Conservation (phyloP, 441 rosid genomes). For the Jatropha multifida region DNA sequence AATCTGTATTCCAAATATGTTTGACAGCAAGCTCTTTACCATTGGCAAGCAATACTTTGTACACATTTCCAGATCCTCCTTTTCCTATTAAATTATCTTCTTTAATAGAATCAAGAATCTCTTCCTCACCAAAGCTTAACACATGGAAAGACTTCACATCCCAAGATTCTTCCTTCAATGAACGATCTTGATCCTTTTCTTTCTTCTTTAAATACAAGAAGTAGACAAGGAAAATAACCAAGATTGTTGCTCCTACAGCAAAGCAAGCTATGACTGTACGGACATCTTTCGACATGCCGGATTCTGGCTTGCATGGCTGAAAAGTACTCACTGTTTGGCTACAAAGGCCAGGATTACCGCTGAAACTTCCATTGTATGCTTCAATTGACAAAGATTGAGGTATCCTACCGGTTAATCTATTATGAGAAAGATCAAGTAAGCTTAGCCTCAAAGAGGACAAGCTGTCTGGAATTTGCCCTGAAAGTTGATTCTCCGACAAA, state of each 20-base stretch:
- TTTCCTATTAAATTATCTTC: slow-evolving; percentile 87
- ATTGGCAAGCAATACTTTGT: slow-evolving; percentile 57
- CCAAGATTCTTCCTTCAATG: slow-evolving; percentile 79
- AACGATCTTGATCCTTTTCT: slow-evolving; percentile 46
- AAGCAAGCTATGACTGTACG: slow-evolving; percentile 56
- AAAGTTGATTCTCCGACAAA: slow-evolving; percentile 68
- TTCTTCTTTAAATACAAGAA: slow-evolving; percentile 53
- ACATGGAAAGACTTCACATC: slow-evolving; percentile 75
- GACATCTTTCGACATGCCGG: slow-evolving; percentile 45
- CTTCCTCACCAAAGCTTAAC: slow-evolving; percentile 71
- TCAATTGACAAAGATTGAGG: slow-evolving; percentile 63
- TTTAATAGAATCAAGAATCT: slow-evolving; percentile 83
- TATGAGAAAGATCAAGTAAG: slow-evolving; percentile 80
- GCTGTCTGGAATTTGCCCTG: slow-evolving; percentile 64
- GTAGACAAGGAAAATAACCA: slow-evolving; percentile 50
- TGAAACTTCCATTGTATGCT: slow-evolving; percentile 82
- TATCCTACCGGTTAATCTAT: slow-evolving; percentile 59
- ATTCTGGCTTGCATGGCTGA: slow-evolving; percentile 45
- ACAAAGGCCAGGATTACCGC: slow-evolving; percentile 74
- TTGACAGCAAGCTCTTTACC: slow-evolving; percentile 87
- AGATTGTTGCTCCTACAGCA: slow-evolving; percentile 43
- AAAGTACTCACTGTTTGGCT: slow-evolving; percentile 59
- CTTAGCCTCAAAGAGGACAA: slow-evolving; percentile 67
- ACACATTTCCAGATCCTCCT: slow-evolving; percentile 89
- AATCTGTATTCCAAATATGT: slow-evolving; percentile 57